phyloP scores from a whole-genome alignment of 2,329 filamentous ascomycete genomes.

The Fusarium sambucinum region DNA sequence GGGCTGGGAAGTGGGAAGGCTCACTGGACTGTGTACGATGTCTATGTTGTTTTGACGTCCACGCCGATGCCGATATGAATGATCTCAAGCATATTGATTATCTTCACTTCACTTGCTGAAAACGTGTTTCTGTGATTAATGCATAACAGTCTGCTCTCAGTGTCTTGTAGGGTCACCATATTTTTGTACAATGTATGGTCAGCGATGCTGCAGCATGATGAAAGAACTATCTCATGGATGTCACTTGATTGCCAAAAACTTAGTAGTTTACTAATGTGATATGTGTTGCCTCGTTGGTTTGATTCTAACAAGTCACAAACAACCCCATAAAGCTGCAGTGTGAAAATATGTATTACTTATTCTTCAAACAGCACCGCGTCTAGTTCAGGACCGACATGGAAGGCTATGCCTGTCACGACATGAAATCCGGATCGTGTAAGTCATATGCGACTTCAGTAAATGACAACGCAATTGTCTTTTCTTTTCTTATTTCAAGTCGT shows the following conservation, averaged over 20 bases:
- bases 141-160: not conserved
- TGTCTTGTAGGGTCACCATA: not conserved
- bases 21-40: constrained; percentile 39
- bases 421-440: not conserved
- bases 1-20: constrained; percentile 24
- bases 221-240: not conserved
- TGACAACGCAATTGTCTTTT: constrained; percentile 2
- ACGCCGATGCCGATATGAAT: constrained; percentile 50
- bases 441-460: not conserved
- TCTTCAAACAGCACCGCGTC: not conserved
- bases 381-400: not conserved
- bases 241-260: not conserved
- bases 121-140: not conserved
- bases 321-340: not conserved
- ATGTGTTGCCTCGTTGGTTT: not conserved
- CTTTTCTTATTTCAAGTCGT: constrained; percentile 19
- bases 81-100: constrained; percentile 32
- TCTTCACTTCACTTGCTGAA: not conserved
- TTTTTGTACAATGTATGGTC: not conserved
- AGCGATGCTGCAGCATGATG: not conserved
- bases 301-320: not conserved
- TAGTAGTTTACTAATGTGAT: not conserved
- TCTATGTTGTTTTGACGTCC: constrained; percentile 45
- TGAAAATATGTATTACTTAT: not conserved
- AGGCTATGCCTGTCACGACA: not conserved